Base-by-base conservation (phyloP, 2,329 filamentous ascomycete genomes). In the Zalaria sp. region DNA sequence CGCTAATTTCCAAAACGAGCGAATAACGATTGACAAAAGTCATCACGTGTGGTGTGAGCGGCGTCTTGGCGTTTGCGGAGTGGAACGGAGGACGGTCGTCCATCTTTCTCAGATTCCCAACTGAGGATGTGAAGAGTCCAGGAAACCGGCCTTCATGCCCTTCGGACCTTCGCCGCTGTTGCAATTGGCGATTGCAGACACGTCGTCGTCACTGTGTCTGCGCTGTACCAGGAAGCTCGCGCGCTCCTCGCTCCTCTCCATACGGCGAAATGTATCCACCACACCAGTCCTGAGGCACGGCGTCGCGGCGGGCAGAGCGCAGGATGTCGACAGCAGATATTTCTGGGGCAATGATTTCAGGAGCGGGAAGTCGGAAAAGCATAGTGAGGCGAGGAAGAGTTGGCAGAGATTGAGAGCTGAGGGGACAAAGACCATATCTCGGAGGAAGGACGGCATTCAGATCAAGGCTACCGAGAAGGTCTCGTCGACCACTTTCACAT, bases 301-400 rank as follows among this genome's bases (percentile, higher is more conserved):
- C 3, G 51, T 51, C 5, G 45, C 41, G 4, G 43, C 51, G 27
- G 49, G 44, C 40, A 47, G 48, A 29, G 46, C 42, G 18, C 39
- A 55, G 36, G 47, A 51, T 27, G 45, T 59, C 9, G 54, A 56
- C 35, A 49, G 48, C 41, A 52, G 43, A 29, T 60, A 59, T 44
- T 59, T 60, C 48, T 57, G 54, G 53, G 54, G 55, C 34, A 59
- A 60, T 51, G 53, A 52, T 27, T 53, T 53, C 32, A 44, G 43
- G 10, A 37, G 41, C 35, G 39, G 37, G 32, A 41, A 43, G 40
- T 25, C 27, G 38, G 36, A 42, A 37, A 39, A 36, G 37, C 35
- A 32, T 36, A 39, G 39, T 34, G 37, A 25, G 18, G 34, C 10
- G 25, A n/a, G 28, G 35, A 36, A 25, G 31, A 10, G 37, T 26